Evolutionary conservation across 1,139 yeast species (phyloP), one percentile per base, ranked within the genome.

Genomic region (Pneumocystis oryctolagi): DNA sequence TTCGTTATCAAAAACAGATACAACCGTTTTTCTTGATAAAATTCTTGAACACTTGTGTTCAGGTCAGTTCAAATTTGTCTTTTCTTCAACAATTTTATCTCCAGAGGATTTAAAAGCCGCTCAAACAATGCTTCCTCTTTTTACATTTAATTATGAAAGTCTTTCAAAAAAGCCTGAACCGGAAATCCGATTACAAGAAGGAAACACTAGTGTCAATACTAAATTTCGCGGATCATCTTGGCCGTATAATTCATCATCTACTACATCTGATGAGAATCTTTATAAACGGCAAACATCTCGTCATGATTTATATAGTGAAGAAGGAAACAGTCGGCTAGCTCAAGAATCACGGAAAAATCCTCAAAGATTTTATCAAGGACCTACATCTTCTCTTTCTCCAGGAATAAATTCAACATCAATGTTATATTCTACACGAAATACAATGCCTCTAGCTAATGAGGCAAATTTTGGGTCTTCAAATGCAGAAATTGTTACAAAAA

Each of bases 61-160:
- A 61, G 68, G 71, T 62, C 66, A 73, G 60, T 42, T 76, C 65
- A 70, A 71, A 57, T 72, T 71, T 64, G 65, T 67, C 14, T 72
- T 80, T 64, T 75, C 75, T 60, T 66, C 77, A 1, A 71, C 71
- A 58, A 65, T 74, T 35, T 66, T 78, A 30, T 72, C 73, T 53
- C 74, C 75, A 8, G 74, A 71, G 20, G 74, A 73, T 2, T 70
- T 74, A 65, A 67, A 68, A 20, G 67, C 70, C n/a, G 67, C 65
- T 53, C 69, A 63, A 59, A 59, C 64, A 42, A 66, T 74, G 64
- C 81, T 82, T 12, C 73, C 80, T 8, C 71, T 78, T 64, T 80
- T 80, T 69, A 72, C 81, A 1, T 77, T 47, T 47, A 47, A 47
- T 25, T 31, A 25, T 47, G 55, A 47, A 47, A 25, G 14, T 25